Base-by-base conservation (phyloP, 2,329 filamentous ascomycete genomes). In the Trichoderma brevicompactum region DNA sequence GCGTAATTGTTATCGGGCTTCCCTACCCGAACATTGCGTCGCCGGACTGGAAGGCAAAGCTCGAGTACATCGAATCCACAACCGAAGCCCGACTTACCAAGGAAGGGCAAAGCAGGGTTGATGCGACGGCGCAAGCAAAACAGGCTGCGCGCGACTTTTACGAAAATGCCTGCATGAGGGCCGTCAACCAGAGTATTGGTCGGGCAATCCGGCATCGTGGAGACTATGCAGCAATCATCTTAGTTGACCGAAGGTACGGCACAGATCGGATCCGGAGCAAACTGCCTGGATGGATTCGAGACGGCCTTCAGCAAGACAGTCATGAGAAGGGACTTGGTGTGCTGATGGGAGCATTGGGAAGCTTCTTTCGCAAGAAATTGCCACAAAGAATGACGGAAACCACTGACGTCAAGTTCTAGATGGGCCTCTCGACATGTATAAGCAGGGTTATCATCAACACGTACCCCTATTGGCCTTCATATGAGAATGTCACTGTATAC, bases 151-250 rank as follows among this genome's bases (percentile, higher is more conserved):
- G 89, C 60, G 91, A 94, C 67, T 96, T 92, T 73, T 96, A 96
- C 74, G 93, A 97, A 75, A 98, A 98, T 74, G 87, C 92, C 0
- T 97, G 94, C 76, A 97, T 99, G 94, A 85, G 95, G 44, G 92
- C 94, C 5, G 95, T 99, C 5, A 99, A 99, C 76, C 95, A 99
- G 80, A 95, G 92, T 74, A 94, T 99, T 70, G 95, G 95, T 0
- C 83, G 95, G 66, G 95, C 93, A 1, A 97, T 99, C 71, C 83
- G 95, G 53, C 95, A 99, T 75, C 85, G 85, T 64, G 87, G 86
- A 28, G 95, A 99, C 78, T 98, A 96, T 78, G 95, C 95, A 5
- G 89, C 91, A 15, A 97, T 99, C 68, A 79, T 97, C 65, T 84
- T 99, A 74, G 81, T 95, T 40, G 95, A 99, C 77, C 82, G 85